Evolutionary conservation across 768 basidiomycete genomes (phyloP).

Genomic region (Boletellus ananas): DNA sequence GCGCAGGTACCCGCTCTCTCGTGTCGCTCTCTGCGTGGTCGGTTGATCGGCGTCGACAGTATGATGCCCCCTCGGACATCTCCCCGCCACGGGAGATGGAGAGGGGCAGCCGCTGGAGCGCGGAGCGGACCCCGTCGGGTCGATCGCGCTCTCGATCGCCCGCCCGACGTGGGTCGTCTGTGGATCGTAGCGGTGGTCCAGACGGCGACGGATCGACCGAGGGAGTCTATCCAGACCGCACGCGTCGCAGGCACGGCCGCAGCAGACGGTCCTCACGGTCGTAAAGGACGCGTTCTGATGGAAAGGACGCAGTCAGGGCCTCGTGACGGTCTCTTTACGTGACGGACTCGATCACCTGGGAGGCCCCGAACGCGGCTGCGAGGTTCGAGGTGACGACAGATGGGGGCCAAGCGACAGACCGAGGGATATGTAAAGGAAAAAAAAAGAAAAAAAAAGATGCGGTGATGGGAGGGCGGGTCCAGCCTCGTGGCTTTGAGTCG

Average conservation of each 20-base stretch:
- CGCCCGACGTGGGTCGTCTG: conserved; percentile 22
- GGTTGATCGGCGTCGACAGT: conserved; percentile 39
- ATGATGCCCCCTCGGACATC: conserved; percentile 48
- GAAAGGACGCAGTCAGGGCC: neutral
- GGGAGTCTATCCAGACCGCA: conserved; percentile 9
- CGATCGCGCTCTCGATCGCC: conserved; percentile 27
- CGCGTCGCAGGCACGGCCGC: conserved; percentile 1
- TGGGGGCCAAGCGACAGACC: no score
- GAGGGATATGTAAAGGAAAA: no score
- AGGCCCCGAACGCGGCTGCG: no score
- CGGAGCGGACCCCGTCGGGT: conserved; percentile 16
- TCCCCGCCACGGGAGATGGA: conserved; percentile 33
- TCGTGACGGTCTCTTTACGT: no score
- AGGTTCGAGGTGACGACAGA: no score
- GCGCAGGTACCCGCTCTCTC: conserved; percentile 56
- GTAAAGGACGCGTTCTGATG: neutral
- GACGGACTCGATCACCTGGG: no score
- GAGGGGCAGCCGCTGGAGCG: conserved; percentile 28
- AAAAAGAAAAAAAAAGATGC: no score
- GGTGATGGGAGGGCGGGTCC: no score
- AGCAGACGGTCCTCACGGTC: conserved; percentile 1
- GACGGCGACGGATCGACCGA: neutral
- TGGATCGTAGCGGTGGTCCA: conserved; percentile 5
- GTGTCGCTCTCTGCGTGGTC: neutral
- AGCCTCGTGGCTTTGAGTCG: no score